phyloP scores from a whole-genome alignment of 2,329 filamentous ascomycete genomes.

The Botryotinia globosa region DNA sequence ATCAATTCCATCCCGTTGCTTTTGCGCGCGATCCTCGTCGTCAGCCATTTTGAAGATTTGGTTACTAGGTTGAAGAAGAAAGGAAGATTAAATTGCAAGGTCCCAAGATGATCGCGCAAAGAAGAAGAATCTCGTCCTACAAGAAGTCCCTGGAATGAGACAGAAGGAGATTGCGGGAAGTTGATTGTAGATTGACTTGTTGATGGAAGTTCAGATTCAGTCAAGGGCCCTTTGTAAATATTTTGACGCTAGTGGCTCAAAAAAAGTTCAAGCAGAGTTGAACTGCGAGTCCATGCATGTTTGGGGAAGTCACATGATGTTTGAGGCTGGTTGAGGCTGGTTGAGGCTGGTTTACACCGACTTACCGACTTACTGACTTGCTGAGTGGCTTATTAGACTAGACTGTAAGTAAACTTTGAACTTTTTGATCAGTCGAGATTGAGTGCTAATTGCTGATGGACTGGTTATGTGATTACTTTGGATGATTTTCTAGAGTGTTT shows the following conservation, averaged over 20 bases:
- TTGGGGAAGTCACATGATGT: slow-evolving; percentile 1
- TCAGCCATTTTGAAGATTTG: slow-evolving; percentile 29
- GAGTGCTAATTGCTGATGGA: too few species aligned
- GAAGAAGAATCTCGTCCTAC: neutral
- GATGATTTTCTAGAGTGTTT: too few species aligned
- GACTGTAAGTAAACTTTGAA: neutral
- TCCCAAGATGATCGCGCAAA: neutral
- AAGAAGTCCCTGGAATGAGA: too few species aligned
- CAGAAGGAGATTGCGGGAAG: neutral
- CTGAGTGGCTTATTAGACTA: neutral
- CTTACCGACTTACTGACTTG: neutral
- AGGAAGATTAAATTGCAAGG: neutral
- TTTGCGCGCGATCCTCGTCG: slow-evolving; percentile 35
- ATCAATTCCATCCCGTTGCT: slow-evolving; percentile 39
- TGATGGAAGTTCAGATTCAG: neutral
- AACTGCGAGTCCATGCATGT: neutral
- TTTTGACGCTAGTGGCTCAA: slow-evolving; percentile 12
- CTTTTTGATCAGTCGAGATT: too few species aligned
- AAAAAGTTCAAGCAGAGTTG: slow-evolving; percentile 15
- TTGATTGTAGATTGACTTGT: neutral
- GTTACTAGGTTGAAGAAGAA: neutral
- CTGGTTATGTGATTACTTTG: too few species aligned
- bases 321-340: neutral
- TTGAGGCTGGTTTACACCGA: neutral
- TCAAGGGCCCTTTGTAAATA: slow-evolving; percentile 15